These are phyloP conservation scores for Candida sakaeoensis DNA, from an alignment of 805 yeast genomes.

Conservation along the genomic window DNA sequence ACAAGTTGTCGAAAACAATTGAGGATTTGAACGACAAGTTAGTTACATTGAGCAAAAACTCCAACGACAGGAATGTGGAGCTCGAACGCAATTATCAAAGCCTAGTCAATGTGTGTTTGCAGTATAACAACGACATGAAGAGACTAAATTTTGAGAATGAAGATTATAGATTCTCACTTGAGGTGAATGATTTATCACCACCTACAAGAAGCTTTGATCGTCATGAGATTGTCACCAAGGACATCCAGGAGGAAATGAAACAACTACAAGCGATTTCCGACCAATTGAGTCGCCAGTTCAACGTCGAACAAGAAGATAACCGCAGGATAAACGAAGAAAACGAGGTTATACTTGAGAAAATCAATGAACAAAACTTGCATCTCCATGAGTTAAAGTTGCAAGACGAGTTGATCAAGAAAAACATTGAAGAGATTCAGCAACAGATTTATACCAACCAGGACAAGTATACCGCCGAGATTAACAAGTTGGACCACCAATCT, in stretches of 20 bases:
- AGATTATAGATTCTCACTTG: conserved; percentile 39
- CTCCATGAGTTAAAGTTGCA: conserved; percentile 52
- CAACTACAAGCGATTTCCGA: conserved; percentile 26
- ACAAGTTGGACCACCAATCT: conserved; percentile 57
- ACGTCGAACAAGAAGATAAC: conserved; percentile 54
- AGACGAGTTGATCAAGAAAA: conserved; percentile 18
- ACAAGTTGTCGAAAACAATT: conserved; percentile 50
- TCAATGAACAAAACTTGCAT: conserved; percentile 57
- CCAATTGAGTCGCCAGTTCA: conserved; percentile 37
- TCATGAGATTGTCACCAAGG: conserved; percentile 31
- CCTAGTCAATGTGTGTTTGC: conserved; percentile 49
- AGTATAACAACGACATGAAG: conserved; percentile 54
- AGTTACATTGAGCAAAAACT: conserved; percentile 43
- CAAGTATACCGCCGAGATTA: conserved; percentile 57
- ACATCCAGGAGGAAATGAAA: conserved; percentile 45
- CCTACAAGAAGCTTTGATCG: conserved; percentile 1
- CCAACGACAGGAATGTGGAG: conserved; percentile 48
- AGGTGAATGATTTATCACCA: conserved; percentile 17
- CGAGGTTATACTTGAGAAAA: conserved; percentile 52
- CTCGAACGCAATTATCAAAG: conserved; percentile 48
- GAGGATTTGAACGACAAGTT: conserved; percentile 42
- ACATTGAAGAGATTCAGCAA: conserved; percentile 4
- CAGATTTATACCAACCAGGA: conserved; percentile 4
- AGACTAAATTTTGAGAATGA: conserved; percentile 28
- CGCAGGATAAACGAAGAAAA: conserved; percentile 49